phyloP scores from a whole-genome alignment of 164 flowering plant genomes.

The Malania oleifera region DNA sequence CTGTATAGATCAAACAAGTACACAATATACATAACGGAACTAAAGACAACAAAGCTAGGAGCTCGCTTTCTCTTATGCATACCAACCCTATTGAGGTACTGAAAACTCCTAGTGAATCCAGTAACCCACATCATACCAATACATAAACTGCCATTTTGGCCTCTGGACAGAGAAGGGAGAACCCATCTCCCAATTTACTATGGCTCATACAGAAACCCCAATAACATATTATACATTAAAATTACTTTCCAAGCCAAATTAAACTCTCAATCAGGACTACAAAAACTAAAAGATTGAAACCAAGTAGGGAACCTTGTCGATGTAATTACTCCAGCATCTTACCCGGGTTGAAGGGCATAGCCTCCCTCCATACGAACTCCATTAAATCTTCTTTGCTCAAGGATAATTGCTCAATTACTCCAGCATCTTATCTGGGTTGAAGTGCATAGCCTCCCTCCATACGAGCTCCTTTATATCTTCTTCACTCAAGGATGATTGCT shows the following conservation, averaged over 20 bases:
- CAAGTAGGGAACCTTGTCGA: neutral
- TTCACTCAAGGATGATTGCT: constrained; percentile 57
- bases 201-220: constrained; percentile 5
- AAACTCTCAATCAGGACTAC: constrained; percentile 3
- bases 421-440: constrained; percentile 42
- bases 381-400: constrained; percentile 75
- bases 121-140: neutral
- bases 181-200: constrained; percentile 19
- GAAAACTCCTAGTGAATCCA: constrained; percentile 13
- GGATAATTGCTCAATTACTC: constrained; percentile 41
- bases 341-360: constrained; percentile 58
- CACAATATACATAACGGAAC: constrained; percentile 17
- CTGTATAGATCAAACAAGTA: constrained; percentile 1
- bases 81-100: constrained; percentile 2
- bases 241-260: constrained; percentile 8
- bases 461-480: constrained; percentile 84
- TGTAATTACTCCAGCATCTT: constrained; percentile 10
- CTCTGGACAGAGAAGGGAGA: constrained; percentile 10
- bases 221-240: constrained; percentile 6
- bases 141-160: neutral
- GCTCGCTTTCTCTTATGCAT: constrained; percentile 10
- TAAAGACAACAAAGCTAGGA: neutral
- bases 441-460: constrained; percentile 62
- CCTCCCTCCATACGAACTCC: constrained; percentile 77
- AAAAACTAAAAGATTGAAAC: constrained; percentile 1